Evolutionary conservation across 2,329 filamentous ascomycete genomes (phyloP).

Genomic region (Hymenoscyphus salicellus): DNA sequence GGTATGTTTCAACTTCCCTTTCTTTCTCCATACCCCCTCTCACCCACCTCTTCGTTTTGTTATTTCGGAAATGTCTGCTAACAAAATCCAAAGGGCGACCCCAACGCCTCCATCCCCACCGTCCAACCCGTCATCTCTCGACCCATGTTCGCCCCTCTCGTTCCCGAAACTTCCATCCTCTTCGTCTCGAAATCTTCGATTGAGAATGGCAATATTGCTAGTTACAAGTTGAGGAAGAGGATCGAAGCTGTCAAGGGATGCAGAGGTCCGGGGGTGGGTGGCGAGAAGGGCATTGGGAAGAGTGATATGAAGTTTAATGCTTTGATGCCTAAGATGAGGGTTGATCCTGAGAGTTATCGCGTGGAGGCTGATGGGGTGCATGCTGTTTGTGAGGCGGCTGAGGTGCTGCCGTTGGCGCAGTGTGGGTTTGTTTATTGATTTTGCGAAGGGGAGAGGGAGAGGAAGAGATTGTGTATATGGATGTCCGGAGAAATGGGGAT

Average conservation of each 20-base stretch:
- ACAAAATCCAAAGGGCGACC: conserved; percentile 59
- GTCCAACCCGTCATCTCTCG: conserved; percentile 80
- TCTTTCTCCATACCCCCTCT: conserved; percentile 1
- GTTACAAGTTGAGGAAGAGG: conserved; percentile 74
- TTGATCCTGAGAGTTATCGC: conserved; percentile 86
- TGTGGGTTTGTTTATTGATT: no score
- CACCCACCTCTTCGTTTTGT: not conserved
- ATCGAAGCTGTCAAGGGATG: conserved; percentile 78
- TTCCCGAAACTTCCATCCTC: conserved; percentile 70
- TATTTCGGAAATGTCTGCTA: not conserved
- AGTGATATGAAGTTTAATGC: conserved; percentile 89
- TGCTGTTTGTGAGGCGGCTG: conserved; percentile 70
- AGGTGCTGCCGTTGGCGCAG: conserved; percentile 58
- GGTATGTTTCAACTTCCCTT: conserved; percentile 52
- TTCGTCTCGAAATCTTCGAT: conserved; percentile 79
- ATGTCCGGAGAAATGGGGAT: no score
- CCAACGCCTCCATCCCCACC: conserved; percentile 82
- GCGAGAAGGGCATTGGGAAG: conserved; percentile 58
- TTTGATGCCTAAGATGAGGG: conserved; percentile 77
- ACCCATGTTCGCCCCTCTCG: conserved; percentile 78
- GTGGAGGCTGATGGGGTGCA: conserved; percentile 80
- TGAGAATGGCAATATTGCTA: conserved; percentile 60
- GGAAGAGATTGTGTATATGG: no score
- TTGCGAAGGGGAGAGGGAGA: no score
- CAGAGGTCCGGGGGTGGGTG: conserved; percentile 42